A percentile compares a stretch with the other conserved stretches of the same genome.
phyloP scores from a whole-genome alignment of 148 eudicot genomes.

The Chenopodium quinoa region DNA sequence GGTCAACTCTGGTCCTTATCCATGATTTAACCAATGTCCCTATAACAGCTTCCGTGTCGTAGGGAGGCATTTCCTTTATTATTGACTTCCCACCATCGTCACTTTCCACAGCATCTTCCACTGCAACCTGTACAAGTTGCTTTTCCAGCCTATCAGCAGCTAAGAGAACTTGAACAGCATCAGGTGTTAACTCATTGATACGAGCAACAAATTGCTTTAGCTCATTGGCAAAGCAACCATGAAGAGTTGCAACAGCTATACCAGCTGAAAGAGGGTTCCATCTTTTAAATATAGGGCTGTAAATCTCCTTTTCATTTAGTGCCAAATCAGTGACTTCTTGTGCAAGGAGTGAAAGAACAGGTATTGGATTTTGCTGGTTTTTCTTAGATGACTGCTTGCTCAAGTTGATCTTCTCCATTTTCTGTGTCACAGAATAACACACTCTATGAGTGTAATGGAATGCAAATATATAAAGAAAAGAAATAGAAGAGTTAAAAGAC shows the following conservation, averaged over 20 bases:
- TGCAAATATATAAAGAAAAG: background rate
- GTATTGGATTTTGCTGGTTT: conserved; percentile 62
- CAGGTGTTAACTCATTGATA: conserved; percentile 83
- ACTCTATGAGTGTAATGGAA: background rate
- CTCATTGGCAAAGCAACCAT: conserved; percentile 73
- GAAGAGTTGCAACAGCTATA: conserved; percentile 84
- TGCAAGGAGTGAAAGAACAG: conserved; percentile 74
- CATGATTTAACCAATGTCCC: conserved; percentile 73
- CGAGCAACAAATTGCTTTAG: conserved; percentile 77
- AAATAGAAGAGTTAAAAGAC: background rate
- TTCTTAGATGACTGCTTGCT: conserved; percentile 55
- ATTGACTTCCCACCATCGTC: conserved; percentile 93
- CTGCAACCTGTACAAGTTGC: conserved; percentile 86
- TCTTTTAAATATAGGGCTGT: conserved; percentile 71
- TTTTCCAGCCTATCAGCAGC: conserved; percentile 91
- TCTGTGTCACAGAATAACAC: conserved; percentile 50
- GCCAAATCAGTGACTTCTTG: conserved; percentile 84
- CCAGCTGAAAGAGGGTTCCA: conserved; percentile 97
- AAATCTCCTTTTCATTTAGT: conserved; percentile 79
- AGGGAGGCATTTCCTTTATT: conserved; percentile 90
- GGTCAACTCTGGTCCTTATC: conserved; percentile 80
- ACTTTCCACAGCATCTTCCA: conserved; percentile 89
- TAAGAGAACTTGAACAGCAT: conserved; percentile 73
- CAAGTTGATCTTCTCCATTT: conserved; percentile 65
- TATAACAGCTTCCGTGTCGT: conserved; percentile 73